Base-by-base conservation (phyloP, 345 rosid species). In the Gossypium sturtianum region DNA sequence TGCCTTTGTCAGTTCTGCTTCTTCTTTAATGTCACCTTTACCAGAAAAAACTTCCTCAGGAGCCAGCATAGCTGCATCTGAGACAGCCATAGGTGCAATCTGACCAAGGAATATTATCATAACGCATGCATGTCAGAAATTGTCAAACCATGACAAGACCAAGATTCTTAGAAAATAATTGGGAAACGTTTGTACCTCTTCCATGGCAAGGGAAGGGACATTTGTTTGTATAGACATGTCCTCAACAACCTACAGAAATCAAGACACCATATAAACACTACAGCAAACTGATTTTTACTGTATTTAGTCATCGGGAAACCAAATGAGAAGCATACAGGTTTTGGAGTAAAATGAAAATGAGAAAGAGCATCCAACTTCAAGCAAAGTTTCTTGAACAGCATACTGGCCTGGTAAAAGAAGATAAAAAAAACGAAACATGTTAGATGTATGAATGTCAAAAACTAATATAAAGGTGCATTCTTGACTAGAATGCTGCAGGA, bases 1-100 rank as follows among this genome's bases (percentile, higher is more conserved):
- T 62, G 79, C 91, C 80, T 87, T 87, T 0, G 97, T 93, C 19
- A 93, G 85, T 78, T 93, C 99, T 43, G 88, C 66, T 80, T 90
- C 98, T 73, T 91, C 99, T 84, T 93, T 91, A 47, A 95, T 78
- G 47, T 91, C 82, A 72, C 98, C 94, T 88, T 87, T 91, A 66
- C 97, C 94, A 1, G 82, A 59, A 84, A 91, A 95, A 34, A 93
- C 87, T 81, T 93, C 99, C 83, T 95, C 97, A 11, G 98, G 99
- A 64, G 98, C 99, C 80, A 93, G 89, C 98, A 95, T 93, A 79
- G 98, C 92, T 13, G 97, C 97, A 89, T 90, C 98, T 41, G 97
- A 91, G 62, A 93, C 89, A 43, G 97, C 94, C 86, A 91, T 23
- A 19, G 99, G 99, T 62, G 99, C 97, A 90, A 89, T 89, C 98